Percentiles rank a stretch among this genome's conserved stretches.
phyloP scores from a whole-genome alignment of 1,284 basidiomycete species.

The Grifola frondosa region DNA sequence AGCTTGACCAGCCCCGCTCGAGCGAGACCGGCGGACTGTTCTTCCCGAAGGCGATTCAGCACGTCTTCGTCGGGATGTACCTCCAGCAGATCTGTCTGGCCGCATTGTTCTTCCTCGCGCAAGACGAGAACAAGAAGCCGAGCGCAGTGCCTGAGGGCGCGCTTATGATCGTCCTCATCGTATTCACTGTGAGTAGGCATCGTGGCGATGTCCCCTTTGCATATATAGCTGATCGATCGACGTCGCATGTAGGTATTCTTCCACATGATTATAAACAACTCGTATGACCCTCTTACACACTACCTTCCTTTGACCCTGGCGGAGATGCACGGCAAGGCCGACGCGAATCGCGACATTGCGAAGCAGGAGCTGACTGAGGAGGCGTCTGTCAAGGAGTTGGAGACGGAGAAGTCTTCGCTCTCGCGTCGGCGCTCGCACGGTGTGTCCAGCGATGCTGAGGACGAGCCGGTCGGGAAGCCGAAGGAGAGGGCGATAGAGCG shows the following conservation, averaged over 20 bases:
- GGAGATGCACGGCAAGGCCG: slow-evolving; percentile 50
- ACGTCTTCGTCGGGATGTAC: slow-evolving; percentile 93
- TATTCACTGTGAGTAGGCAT: slow-evolving; percentile 66
- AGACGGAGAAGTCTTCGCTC: slow-evolving; percentile 15
- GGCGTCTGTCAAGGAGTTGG: slow-evolving; percentile 14
- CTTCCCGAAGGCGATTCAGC: slow-evolving; percentile 93
- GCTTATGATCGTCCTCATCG: slow-evolving; percentile 82
- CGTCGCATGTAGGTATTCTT: slow-evolving; percentile 52
- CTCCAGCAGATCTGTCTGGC: slow-evolving; percentile 81
- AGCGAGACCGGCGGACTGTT: slow-evolving; percentile 92
- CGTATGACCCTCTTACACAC: slow-evolving; percentile 63
- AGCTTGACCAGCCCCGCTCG: slow-evolving; percentile 70
- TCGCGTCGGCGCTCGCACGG: too few relatives aligned
- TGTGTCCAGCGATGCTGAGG: slow-evolving; percentile 1
- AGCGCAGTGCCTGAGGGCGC: slow-evolving; percentile 72
- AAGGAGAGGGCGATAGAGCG: background rate
- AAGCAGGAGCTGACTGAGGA: slow-evolving; percentile 22
- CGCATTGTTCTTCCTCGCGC: slow-evolving; percentile 86
- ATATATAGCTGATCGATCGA: slow-evolving; percentile 8
- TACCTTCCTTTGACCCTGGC: slow-evolving; percentile 79
- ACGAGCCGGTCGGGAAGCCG: background rate
- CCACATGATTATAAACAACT: slow-evolving; percentile 67
- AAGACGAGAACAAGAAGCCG: slow-evolving; percentile 48
- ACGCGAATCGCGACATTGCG: slow-evolving; percentile 19
- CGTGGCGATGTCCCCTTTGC: slow-evolving; percentile 8